A percentile compares a stretch with the other conserved stretches of the same genome.
Evolutionary conservation across 371 early-diverging fungal genomes (phyloP).

Genomic region (Capillidium rhysosporum): DNA sequence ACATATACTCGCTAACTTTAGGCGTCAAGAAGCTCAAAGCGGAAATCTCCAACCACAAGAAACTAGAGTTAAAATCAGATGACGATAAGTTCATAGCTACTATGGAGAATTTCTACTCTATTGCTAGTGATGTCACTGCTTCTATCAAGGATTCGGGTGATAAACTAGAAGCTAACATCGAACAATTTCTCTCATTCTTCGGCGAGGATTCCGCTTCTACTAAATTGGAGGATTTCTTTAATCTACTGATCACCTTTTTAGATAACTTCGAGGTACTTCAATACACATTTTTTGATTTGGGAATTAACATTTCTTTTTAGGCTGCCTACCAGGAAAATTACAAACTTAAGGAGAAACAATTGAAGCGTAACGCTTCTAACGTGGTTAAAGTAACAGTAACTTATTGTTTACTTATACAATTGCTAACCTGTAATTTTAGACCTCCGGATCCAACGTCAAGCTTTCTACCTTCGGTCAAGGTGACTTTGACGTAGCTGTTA

Average conservation of each 20-base stretch:
- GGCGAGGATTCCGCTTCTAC: constrained; percentile 64
- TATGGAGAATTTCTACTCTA: constrained; percentile 34
- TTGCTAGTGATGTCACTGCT: constrained; percentile 22
- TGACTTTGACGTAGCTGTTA: constrained; percentile 11
- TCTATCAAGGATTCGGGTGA: constrained; percentile 24
- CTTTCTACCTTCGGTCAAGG: constrained; percentile 6
- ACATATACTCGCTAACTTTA: constrained; percentile 28
- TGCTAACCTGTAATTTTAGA: no score
- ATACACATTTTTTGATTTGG: background rate
- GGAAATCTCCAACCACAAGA: constrained; percentile 22
- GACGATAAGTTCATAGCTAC: constrained; percentile 38
- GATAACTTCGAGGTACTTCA: constrained; percentile 15
- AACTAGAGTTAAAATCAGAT: constrained; percentile 15
- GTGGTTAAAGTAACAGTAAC: background rate
- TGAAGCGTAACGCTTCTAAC: background rate
- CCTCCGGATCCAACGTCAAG: background rate
- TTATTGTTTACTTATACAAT: background rate
- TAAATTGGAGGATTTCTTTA: constrained; percentile 80
- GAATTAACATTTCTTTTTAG: background rate
- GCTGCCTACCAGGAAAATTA: constrained; percentile 9
- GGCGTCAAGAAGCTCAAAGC: constrained; percentile 32
- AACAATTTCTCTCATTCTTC: constrained; percentile 41
- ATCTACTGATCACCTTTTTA: constrained; percentile 26
- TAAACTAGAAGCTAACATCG: constrained; percentile 41
- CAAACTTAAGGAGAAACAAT: constrained; percentile 2